Evolutionary conservation across 257 asterid species (phyloP), one percentile per base, ranked within the genome.

Genomic region (Salvia hispanica): DNA sequence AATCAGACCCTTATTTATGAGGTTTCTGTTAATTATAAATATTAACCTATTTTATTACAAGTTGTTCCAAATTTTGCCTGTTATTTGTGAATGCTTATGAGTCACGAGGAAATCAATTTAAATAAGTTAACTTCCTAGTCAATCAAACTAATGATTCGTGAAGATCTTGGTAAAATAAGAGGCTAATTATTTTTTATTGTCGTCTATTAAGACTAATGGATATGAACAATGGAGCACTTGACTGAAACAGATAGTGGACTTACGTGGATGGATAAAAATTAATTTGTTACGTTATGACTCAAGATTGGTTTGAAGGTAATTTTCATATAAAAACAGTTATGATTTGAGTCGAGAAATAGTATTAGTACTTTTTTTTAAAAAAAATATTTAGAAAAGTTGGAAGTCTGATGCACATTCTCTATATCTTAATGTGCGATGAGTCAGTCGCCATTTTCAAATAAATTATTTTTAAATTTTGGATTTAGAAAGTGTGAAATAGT

Each of bases 211-310:
- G 47, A 21, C 69, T 57, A 65, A 58, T 53, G 13, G 48, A n/a
- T n/a, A n/a, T n/a, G n/a, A n/a, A n/a, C n/a, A n/a, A 40, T 37
- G 16, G 55, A 67, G 46, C 45, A 58, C 56, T 65, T 25, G 16
- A 21, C 37, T 46, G 62, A 21, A 16, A 54, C 47, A 0, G 15
- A 47, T 37, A 58, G 57, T 40, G 72, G 64, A 14, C 62, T 64
- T 46, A 45, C 66, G 71, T 64, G 76, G 75, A 61, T 10, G 61
- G 74, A 70, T 70, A 3, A 40, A 39, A 37, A n/a, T 25, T 53
- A 45, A 57, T 56, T 43, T 39, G 10, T 16, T 66, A 16, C 36
- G 18, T 18, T 48, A 64, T 36, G 3, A 31, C 34, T 45, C 62
- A 36, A n/a, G 21, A 37, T 66, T 11, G 9, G 40, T 18, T 11